Percentiles rank a stretch among this genome's conserved stretches.
Evolutionary conservation across 2,329 filamentous ascomycete genomes (phyloP).

Genomic region (Huntiella moniliformis): DNA sequence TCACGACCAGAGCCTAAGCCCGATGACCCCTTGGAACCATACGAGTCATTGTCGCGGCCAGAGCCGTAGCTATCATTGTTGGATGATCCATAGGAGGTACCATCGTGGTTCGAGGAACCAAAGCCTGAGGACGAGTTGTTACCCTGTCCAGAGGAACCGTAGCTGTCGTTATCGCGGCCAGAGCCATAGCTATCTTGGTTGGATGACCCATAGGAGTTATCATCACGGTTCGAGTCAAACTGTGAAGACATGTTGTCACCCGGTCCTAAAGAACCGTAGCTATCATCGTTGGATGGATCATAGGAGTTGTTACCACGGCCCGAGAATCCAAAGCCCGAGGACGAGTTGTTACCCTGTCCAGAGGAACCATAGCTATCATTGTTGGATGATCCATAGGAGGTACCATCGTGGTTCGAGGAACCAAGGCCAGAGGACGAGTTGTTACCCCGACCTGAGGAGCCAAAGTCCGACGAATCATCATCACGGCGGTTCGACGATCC

Average conservation of each 20-base stretch:
- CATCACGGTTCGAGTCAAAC: background rate
- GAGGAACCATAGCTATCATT: background rate
- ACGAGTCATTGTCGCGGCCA: constrained; percentile 12
- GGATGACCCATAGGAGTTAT: constrained; percentile 7
- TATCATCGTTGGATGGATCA: too few relatives aligned
- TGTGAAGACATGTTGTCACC: background rate
- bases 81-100: too few relatives aligned
- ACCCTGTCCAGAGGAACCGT: too few relatives aligned
- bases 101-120: background rate
- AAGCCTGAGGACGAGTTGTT: constrained; percentile 12
- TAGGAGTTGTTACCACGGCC: background rate
- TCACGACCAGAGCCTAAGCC: background rate
- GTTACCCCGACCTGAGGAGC: background rate
- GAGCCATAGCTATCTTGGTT: constrained; percentile 10
- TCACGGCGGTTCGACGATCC: too few relatives aligned
- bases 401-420: background rate
- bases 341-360: background rate
- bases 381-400: background rate
- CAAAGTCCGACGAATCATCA: too few relatives aligned
- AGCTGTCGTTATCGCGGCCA: constrained; percentile 12
- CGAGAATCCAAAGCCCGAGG: background rate
- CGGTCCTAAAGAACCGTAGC: background rate
- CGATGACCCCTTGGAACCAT: too few relatives aligned
- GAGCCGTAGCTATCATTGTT: constrained; percentile 13
- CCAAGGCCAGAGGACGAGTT: background rate